Base-by-base conservation (phyloP, 495 filamentous ascomycete species). In the Antarctomyces pellizariae region DNA sequence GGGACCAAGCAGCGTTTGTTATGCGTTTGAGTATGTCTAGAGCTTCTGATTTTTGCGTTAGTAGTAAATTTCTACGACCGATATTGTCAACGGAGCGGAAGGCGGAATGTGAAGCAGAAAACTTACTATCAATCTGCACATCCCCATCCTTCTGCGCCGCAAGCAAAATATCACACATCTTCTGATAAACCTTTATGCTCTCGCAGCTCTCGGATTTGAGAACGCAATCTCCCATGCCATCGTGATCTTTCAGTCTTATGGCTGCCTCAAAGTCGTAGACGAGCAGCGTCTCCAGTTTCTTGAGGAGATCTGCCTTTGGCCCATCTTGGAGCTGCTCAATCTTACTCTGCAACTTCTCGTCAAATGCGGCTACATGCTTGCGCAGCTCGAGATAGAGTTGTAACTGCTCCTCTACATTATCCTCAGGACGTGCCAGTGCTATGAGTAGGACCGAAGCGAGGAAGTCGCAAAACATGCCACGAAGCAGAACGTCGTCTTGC, bases 201-300 rank as follows among this genome's bases (percentile, higher is more conserved):
- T 39, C 38, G 24, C 50, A 57, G 2, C 32, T 24, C 9, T 43
- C 43, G 2, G 56, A 50, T 36, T 57, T 63, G 22, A 70, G 51
- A 16, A 83, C 56, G 7, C 77, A 58, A 3, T 48, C 44, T 16
- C 56, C 53, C n/a, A 83, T 44, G 26, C 53, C 54, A 32, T 71
- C 62, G 75, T 74, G 84, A 10, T 60, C 48, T 34, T 67, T 61
- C 3, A 91, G 49, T 10, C 53, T 50, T 13, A 67, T 49, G 7
- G 67, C 60, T n/a, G 65, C 71, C 50, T 86, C 79, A 35, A 86
- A 72, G 34, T 80, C 69, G 38, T 76, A 73, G 1, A 65, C 59
- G 3, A 79, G 44, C 7, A 84, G 48, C 12, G 57, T 56, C 18
- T 60, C 53, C 29, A 77, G 56, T 37, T 74, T 79, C 5, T 51